Conservation (phyloP, 2,329 filamentous ascomycete genomes). For the Fusarium haematococcum region DNA sequence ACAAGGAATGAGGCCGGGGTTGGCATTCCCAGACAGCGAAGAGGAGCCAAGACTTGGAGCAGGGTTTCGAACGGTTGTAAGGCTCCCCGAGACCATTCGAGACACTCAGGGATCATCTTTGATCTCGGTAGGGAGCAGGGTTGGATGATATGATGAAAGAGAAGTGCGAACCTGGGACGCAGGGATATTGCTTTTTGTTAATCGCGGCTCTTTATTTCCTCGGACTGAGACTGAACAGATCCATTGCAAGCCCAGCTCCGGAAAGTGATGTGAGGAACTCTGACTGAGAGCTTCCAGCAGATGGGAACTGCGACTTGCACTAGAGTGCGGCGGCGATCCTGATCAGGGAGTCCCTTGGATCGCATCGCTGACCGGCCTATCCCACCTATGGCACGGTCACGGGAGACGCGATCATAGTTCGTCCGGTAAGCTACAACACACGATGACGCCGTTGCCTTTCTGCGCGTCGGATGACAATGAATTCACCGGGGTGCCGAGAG, state of each 20-base stretch:
- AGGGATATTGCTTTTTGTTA: not conserved
- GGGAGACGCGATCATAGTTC: conserved; percentile 19
- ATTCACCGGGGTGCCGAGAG: not conserved
- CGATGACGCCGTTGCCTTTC: conserved; percentile 31
- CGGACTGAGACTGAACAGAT: not conserved
- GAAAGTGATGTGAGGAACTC: conserved; percentile 29
- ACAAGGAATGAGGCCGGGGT: not conserved
- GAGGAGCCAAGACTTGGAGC: not conserved
- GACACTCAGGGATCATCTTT: not conserved
- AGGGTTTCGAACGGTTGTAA: not conserved
- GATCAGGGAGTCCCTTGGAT: conserved; percentile 34
- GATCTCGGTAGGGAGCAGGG: not conserved
- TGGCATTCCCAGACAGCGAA: not conserved
- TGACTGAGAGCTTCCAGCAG: conserved; percentile 10
- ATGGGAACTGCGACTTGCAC: not conserved
- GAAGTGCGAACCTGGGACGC: not conserved
- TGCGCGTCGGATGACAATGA: conserved; percentile 9
- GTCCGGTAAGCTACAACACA: conserved; percentile 22
- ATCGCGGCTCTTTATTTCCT: not conserved
- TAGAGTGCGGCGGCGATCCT: conserved; percentile 32
- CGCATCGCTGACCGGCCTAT: conserved; percentile 11
- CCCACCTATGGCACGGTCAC: conserved; percentile 23
- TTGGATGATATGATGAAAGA: not conserved
- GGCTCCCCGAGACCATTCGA: not conserved
- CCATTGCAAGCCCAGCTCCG: not conserved